phyloP scores from a whole-genome alignment of 2,329 filamentous ascomycete genomes.

The Didymella sp. region DNA sequence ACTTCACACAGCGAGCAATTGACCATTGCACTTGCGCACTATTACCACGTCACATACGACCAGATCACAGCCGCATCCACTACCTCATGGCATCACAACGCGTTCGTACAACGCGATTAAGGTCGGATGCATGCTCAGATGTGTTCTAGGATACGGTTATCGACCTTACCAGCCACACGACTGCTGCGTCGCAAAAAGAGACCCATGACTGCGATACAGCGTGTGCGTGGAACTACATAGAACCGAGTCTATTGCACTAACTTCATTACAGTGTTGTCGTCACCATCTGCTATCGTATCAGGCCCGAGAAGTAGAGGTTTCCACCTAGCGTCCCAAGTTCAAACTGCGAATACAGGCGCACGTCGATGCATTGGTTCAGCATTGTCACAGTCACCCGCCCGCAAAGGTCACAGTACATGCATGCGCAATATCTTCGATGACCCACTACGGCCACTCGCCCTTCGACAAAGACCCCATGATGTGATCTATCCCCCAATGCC shows the following conservation, averaged over 20 bases:
- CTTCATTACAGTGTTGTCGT: background rate
- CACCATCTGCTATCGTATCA: slow-evolving; percentile 9
- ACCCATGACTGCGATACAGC: background rate
- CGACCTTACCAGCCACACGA: background rate
- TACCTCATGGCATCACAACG: slow-evolving; percentile 5
- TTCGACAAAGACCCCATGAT: background rate
- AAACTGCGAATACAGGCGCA: slow-evolving; percentile 32
- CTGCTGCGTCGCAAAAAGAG: background rate
- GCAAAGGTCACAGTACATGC: slow-evolving; percentile 35
- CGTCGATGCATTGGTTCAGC: slow-evolving; percentile 30
- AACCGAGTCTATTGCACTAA: slow-evolving; percentile 3
- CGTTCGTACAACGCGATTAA: slow-evolving; percentile 2
- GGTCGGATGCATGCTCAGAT: background rate
- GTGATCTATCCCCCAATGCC: slow-evolving; percentile 34
- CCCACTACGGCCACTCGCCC: slow-evolving; percentile 15
- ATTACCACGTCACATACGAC: background rate
- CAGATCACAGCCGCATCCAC: background rate
- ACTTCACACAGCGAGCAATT: background rate
- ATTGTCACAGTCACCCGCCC: slow-evolving; percentile 39
- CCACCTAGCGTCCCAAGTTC: slow-evolving; percentile 1
- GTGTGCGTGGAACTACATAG: background rate
- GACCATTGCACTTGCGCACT: background rate
- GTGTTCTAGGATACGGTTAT: background rate
- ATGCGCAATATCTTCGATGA: slow-evolving; percentile 42
- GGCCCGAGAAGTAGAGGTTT: background rate